Percentiles rank a stretch among this genome's conserved stretches.
Conservation (phyloP, 2,329 filamentous ascomycete species). For the Calonectria pteridis region DNA sequence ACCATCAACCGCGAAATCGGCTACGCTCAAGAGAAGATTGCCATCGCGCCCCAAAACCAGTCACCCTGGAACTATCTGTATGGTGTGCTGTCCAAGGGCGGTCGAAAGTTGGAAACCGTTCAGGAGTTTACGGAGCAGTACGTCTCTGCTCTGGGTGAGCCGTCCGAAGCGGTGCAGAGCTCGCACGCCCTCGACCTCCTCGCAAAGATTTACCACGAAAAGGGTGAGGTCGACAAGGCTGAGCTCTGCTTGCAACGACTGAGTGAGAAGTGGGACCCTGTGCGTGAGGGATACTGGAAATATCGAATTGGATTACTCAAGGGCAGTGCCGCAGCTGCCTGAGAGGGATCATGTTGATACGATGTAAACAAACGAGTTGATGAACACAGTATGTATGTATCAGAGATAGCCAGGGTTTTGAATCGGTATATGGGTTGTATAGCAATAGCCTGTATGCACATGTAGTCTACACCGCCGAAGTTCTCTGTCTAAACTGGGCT, state of each 20-base stretch:
- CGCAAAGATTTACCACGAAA: slow-evolving; percentile 74
- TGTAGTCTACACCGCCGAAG: background rate
- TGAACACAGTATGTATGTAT: background rate
- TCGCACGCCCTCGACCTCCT: slow-evolving; percentile 79
- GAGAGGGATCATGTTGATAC: background rate
- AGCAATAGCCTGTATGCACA: background rate
- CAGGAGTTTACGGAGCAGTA: slow-evolving; percentile 65
- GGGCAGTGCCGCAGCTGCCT: slow-evolving; percentile 1
- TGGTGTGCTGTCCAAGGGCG: slow-evolving; percentile 79
- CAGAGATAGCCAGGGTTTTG: background rate
- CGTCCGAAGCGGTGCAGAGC: slow-evolving; percentile 66
- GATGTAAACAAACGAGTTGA: background rate
- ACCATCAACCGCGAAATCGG: slow-evolving; percentile 80
- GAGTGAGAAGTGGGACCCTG: slow-evolving; percentile 89
- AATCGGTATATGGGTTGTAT: background rate
- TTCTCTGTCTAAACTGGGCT: background rate
- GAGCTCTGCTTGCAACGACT: slow-evolving; percentile 78
- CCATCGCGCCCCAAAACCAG: slow-evolving; percentile 90
- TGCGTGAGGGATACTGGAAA: slow-evolving; percentile 93
- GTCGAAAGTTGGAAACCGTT: slow-evolving; percentile 59
- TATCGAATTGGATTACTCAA: slow-evolving; percentile 57
- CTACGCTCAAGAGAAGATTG: slow-evolving; percentile 80
- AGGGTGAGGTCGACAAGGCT: slow-evolving; percentile 71
- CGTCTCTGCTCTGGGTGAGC: slow-evolving; percentile 60
- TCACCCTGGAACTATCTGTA: slow-evolving; percentile 93